Conservation (phyloP, 306 rosid species). For the Pueraria montana region DNA sequence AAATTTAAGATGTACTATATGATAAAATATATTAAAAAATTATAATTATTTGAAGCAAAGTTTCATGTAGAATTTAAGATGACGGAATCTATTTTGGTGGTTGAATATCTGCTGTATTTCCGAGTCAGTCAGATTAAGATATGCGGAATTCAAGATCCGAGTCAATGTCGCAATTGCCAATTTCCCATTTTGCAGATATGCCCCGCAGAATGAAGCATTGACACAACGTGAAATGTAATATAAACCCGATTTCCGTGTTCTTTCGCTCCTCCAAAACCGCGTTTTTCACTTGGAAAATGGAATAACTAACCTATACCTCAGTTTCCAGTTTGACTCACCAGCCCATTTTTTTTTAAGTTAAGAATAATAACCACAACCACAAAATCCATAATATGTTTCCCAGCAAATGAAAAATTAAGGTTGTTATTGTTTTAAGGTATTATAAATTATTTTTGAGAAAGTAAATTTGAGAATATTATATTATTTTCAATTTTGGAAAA, state of each 20-base stretch:
- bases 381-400: too few species aligned
- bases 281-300: conserved; percentile 43
- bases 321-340: conserved; percentile 50
- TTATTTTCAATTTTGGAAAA: too few species aligned
- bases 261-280: conserved; percentile 47
- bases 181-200: not conserved
- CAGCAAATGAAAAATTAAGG: too few species aligned
- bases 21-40: too few species aligned
- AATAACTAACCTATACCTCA: conserved; percentile 27
- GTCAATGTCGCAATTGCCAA: not conserved
- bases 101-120: not conserved
- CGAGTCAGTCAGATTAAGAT: not conserved
- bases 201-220: not conserved
- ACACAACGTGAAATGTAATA: not conserved
- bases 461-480: too few species aligned
- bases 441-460: too few species aligned
- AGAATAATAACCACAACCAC: not conserved
- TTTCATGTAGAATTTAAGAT: not conserved
- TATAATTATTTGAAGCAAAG: not conserved
- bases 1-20: too few species aligned
- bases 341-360: not conserved
- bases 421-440: too few species aligned
- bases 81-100: not conserved
- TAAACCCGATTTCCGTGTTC: conserved; percentile 20
- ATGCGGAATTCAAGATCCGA: not conserved